Conservation (phyloP, 2,329 filamentous ascomycete species). For the Juglanconis oblonga region DNA sequence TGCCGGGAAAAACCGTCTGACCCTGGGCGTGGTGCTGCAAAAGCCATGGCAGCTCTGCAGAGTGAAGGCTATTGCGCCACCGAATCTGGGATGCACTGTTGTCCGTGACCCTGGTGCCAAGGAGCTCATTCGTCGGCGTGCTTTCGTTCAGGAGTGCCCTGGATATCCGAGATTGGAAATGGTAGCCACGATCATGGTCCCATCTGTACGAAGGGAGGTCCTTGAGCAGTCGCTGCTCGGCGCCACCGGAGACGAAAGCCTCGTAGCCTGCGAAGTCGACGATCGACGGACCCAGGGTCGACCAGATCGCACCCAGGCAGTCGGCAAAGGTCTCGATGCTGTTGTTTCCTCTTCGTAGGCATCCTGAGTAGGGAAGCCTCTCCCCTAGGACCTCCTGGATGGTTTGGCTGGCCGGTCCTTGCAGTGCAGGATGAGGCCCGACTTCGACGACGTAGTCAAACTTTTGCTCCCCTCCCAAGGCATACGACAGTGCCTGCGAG, state of each 20-base stretch:
- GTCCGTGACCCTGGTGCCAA: background rate
- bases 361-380: conserved; percentile 22
- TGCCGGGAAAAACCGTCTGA: conserved; percentile 35
- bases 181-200: conserved; percentile 9
- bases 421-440: conserved; percentile 36
- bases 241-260: background rate
- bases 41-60: conserved; percentile 35
- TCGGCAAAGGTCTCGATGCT: conserved; percentile 20
- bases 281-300: background rate
- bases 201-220: conserved; percentile 14
- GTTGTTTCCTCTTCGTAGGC: conserved; percentile 19
- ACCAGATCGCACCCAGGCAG: conserved; percentile 19
- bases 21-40: conserved; percentile 32
- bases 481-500: too few relatives aligned
- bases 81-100: conserved; percentile 12
- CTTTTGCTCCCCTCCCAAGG: too few relatives aligned
- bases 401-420: conserved; percentile 34
- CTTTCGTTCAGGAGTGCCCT: background rate
- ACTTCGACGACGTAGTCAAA: conserved; percentile 23
- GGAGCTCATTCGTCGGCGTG: conserved; percentile 6
- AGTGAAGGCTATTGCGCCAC: conserved; percentile 25
- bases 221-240: background rate
- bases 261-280: background rate
- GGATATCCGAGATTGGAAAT: too few relatives aligned
- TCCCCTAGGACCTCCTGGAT: conserved; percentile 12